Evolutionary conservation across 176 grass and related monocot species (phyloP).

Genomic region (Lolium multiflorum): DNA sequence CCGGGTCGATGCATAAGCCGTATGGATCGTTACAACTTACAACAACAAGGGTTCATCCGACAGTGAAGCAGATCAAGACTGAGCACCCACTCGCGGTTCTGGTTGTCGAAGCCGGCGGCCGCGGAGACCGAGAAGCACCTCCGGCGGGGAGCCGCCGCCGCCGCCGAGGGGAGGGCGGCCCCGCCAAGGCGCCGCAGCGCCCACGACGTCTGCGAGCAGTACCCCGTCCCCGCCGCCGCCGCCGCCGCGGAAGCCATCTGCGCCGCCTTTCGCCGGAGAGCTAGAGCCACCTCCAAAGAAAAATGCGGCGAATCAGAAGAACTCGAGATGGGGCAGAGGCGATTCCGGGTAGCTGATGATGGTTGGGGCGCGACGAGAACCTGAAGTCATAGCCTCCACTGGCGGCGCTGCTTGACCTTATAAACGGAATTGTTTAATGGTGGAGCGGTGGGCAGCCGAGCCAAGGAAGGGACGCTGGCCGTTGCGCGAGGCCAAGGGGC

Average conservation of each 20-base stretch:
- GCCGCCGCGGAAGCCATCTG: conserved; percentile 43
- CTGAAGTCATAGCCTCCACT: conserved; percentile 46
- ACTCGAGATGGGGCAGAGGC: neutral
- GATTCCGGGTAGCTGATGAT: neutral
- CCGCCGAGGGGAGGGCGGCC: neutral
- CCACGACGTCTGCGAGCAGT: conserved; percentile 37
- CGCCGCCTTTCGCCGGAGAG: conserved; percentile 52
- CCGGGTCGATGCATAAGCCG: neutral
- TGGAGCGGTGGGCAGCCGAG: neutral
- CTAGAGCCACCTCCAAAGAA: conserved; percentile 57
- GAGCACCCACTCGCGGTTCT: conserved; percentile 70
- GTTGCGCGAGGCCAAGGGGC: conserved; percentile 51
- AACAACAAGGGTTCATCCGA: neutral
- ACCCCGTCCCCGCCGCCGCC: conserved; percentile 11
- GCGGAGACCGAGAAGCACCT: conserved; percentile 44
- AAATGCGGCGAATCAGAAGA: conserved; percentile 11
- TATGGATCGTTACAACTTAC: neutral
- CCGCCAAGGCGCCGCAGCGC: conserved; percentile 40
- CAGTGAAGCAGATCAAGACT: conserved; percentile 2
- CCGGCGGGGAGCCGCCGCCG: neutral
- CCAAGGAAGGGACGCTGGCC: conserved; percentile 43
- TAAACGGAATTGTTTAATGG: conserved; percentile 47
- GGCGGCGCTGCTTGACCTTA: conserved; percentile 48
- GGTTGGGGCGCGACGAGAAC: conserved; percentile 26
- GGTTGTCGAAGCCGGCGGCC: conserved; percentile 59